Percentiles rank a stretch among this genome's conserved stretches.
Conservation (phyloP, 2,329 filamentous ascomycete genomes). For the Sporothrix mexicana region DNA sequence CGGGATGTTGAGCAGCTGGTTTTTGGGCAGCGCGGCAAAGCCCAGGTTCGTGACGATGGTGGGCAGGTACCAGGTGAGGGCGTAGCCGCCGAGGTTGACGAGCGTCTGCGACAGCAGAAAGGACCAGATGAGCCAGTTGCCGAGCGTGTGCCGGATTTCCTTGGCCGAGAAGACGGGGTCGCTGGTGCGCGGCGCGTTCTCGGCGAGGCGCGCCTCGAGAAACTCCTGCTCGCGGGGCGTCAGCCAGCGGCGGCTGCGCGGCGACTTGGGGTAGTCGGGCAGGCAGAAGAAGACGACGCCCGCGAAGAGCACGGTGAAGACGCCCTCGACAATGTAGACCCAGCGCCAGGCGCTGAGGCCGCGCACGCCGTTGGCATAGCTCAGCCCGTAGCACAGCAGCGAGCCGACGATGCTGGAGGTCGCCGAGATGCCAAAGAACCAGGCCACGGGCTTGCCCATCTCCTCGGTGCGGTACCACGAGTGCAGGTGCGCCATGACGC, state of each 20-base stretch:
- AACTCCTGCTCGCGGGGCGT: constrained; percentile 35
- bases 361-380: constrained; percentile 41
- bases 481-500: constrained; percentile 48
- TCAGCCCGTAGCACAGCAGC: constrained; percentile 43
- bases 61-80: constrained; percentile 48
- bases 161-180: constrained; percentile 46
- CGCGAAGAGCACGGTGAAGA: constrained; percentile 50
- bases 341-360: constrained; percentile 43
- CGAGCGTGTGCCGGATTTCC: constrained; percentile 41
- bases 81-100: constrained; percentile 49
- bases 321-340: constrained; percentile 54
- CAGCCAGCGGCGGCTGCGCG: constrained; percentile 32
- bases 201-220: constrained; percentile 32
- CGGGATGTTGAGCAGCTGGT: constrained; percentile 54
- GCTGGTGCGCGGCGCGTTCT: constrained; percentile 32
- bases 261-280: constrained; percentile 50
- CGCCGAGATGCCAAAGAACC: constrained; percentile 51
- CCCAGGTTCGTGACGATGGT: constrained; percentile 51
- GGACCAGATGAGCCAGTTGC: constrained; percentile 37
- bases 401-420: constrained; percentile 47
- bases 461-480: constrained; percentile 55
- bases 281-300: constrained; percentile 48
- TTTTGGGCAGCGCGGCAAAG: constrained; percentile 50
- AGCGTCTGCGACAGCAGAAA: constrained; percentile 42
- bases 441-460: constrained; percentile 50